A percentile compares a stretch with the other conserved stretches of the same genome.
phyloP scores from a whole-genome alignment of 345 rosid species.

The Lepidium africanum region DNA sequence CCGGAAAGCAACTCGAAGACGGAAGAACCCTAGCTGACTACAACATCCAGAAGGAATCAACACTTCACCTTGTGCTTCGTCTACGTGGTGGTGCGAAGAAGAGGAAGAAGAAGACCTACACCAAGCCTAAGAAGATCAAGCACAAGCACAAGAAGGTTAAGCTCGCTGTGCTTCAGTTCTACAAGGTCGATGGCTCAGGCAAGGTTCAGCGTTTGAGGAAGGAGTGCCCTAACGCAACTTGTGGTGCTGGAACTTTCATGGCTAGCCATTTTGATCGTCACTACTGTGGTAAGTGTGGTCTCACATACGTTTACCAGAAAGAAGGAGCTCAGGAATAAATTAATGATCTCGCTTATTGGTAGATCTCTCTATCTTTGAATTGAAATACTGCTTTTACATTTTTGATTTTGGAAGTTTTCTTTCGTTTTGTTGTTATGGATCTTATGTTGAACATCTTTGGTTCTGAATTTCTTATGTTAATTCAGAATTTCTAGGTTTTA shows the following conservation, averaged over 20 bases:
- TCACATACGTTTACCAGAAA: conserved; percentile 62
- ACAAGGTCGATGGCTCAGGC: conserved; percentile 57
- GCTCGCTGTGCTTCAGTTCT: conserved; percentile 59
- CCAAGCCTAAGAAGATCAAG: conserved; percentile 69
- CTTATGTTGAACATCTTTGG: conserved; percentile 13
- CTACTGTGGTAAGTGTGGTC: conserved; percentile 72
- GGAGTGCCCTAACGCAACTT: conserved; percentile 58
- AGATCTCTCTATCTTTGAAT: not conserved
- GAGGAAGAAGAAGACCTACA: conserved; percentile 73
- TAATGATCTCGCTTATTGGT: not conserved
- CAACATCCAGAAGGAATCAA: conserved; percentile 52
- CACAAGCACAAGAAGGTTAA: conserved; percentile 67
- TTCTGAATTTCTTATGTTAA: not conserved
- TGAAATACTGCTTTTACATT: not conserved
- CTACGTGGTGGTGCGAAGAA: conserved; percentile 51
- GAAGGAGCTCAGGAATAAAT: conserved; percentile 39
- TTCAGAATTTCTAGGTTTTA: not conserved
- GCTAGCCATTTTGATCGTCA: conserved; percentile 68
- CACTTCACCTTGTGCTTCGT: conserved; percentile 46
- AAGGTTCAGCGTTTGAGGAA: conserved; percentile 60
- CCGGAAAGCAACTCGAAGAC: conserved; percentile 67
- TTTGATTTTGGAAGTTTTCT: not conserved
- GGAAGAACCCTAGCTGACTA: conserved; percentile 48
- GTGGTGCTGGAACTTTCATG: conserved; percentile 69
- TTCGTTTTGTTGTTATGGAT: not conserved